These are phyloP conservation scores for Ensete glaucum DNA, from an alignment of 176 grass and related monocot species.

Conservation along the genomic window DNA sequence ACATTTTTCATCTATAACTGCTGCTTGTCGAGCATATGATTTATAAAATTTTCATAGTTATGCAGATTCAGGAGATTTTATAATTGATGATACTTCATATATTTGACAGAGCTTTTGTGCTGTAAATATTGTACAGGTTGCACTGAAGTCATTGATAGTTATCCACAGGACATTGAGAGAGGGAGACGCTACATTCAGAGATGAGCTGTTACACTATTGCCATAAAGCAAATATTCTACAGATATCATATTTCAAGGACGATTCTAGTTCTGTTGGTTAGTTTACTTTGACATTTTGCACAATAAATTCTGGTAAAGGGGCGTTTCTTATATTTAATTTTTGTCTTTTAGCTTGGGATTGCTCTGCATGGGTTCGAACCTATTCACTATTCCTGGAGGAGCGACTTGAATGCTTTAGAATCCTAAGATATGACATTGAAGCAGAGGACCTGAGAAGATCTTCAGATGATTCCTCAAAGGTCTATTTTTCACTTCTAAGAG, in stretches of 20 bases:
- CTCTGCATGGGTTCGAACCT: constrained; percentile 77
- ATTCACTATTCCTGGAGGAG: constrained; percentile 78
- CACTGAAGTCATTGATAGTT: constrained; percentile 16
- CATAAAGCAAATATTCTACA: constrained; percentile 1
- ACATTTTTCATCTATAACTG: no score
- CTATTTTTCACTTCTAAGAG: neutral
- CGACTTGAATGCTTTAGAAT: constrained; percentile 66
- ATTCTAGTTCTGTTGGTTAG: constrained; percentile 14
- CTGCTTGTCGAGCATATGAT: neutral
- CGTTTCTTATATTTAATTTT: neutral
- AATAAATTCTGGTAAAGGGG: neutral
- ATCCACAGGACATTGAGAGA: constrained; percentile 18
- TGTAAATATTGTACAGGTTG: constrained; percentile 3
- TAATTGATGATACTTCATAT: neutral
- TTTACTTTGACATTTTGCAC: neutral
- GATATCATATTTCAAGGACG: constrained; percentile 20
- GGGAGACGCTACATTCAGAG: constrained; percentile 13
- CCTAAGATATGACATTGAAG: constrained; percentile 79
- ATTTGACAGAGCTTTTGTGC: neutral
- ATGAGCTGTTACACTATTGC: constrained; percentile 7
- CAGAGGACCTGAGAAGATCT: constrained; percentile 51
- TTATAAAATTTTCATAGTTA: neutral
- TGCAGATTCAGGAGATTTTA: neutral
- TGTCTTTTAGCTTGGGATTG: constrained; percentile 70
- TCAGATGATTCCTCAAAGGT: constrained; percentile 57